Evolutionary conservation across 306 rosid species (phyloP).

Genomic region (Amphicarpaea edgeworthii): DNA sequence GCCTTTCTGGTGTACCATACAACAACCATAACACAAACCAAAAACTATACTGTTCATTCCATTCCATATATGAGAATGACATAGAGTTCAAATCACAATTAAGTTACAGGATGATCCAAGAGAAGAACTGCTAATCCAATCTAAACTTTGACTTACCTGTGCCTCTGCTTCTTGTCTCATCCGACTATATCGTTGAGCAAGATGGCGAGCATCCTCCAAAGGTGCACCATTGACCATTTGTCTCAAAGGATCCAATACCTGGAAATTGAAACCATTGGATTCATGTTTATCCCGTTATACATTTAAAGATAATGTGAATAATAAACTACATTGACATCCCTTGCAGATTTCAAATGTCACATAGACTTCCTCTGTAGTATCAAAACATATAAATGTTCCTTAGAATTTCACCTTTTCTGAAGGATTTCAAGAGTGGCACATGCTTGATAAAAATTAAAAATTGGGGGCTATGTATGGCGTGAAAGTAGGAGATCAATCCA

Average conservation of each 20-base stretch:
- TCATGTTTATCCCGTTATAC: constrained; percentile 41
- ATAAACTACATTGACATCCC: background rate
- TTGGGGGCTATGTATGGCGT: background rate
- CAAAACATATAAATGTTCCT: constrained; percentile 22
- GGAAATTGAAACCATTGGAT: constrained; percentile 42
- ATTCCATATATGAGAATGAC: background rate
- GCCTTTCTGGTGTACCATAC: constrained; percentile 16
- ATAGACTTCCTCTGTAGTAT: background rate
- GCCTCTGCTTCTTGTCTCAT: constrained; percentile 98
- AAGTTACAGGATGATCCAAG: constrained; percentile 8
- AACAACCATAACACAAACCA: constrained; percentile 7
- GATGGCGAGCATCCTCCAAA: constrained; percentile 99
- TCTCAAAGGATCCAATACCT: constrained; percentile 96
- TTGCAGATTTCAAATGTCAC: constrained; percentile 26
- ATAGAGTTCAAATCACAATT: constrained; percentile 20
- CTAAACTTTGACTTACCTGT: constrained; percentile 57
- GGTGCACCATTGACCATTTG: constrained; percentile 88
- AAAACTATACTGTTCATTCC: background rate
- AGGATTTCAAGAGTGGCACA: constrained; percentile 23
- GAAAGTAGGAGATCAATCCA: constrained; percentile 24
- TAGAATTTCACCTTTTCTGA: constrained; percentile 22
- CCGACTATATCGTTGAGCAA: constrained; percentile 94
- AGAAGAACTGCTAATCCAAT: constrained; percentile 29
- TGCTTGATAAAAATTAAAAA: constrained; percentile 13
- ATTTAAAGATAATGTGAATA: constrained; percentile 15